A percentile compares a stretch with the other conserved stretches of the same genome.
Evolutionary conservation across 1,139 yeast species (phyloP).

Genomic region (Nakaseomyces nivariensis): DNA sequence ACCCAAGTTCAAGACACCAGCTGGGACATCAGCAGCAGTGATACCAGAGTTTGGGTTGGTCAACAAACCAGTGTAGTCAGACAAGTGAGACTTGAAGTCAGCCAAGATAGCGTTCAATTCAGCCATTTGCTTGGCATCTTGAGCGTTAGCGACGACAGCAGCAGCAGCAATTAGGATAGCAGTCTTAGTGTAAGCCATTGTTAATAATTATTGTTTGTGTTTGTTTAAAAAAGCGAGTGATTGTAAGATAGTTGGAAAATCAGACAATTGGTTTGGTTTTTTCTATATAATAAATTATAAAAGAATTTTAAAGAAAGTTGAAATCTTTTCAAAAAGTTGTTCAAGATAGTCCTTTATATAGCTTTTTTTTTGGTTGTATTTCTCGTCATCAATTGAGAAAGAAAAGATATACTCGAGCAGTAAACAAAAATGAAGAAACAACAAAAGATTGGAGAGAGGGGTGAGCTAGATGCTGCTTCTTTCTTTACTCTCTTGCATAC

Average conservation of each 20-base stretch:
- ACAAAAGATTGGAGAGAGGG: too few relatives aligned
- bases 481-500: too few relatives aligned
- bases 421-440: too few relatives aligned
- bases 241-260: background rate
- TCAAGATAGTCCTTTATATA: background rate
- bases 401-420: too few relatives aligned
- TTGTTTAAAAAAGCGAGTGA: conserved; percentile 4
- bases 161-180: conserved; percentile 5
- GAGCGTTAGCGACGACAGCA: conserved; percentile 7
- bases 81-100: conserved; percentile 7
- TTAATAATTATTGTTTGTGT: background rate
- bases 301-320: background rate
- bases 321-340: background rate
- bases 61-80: conserved; percentile 10
- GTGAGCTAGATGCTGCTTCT: too few relatives aligned
- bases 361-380: background rate
- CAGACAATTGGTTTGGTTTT: background rate
- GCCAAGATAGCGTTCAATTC: conserved; percentile 9
- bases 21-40: conserved; percentile 25
- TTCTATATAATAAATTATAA: background rate
- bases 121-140: conserved; percentile 5
- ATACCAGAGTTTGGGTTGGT: conserved; percentile 4
- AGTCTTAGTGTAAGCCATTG: conserved; percentile 6
- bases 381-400: too few relatives aligned
- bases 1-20: conserved; percentile 16